Evolutionary conservation across 2,329 filamentous ascomycete genomes (phyloP).

Genomic region (Colletotrichum sp.): DNA sequence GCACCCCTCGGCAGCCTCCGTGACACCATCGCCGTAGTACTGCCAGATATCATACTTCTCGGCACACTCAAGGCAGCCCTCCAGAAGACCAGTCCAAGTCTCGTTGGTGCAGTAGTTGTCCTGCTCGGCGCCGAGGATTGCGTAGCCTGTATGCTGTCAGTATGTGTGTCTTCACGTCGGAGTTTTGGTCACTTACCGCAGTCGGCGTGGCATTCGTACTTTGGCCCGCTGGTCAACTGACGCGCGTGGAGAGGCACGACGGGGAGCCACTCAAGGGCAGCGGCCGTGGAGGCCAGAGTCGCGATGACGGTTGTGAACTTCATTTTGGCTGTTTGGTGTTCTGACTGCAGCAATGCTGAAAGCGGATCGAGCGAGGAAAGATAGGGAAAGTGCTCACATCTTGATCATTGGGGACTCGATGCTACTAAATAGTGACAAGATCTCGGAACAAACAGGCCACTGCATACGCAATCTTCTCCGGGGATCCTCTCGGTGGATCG

Average conservation of each 20-base stretch:
- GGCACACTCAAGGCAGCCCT: conserved; percentile 46
- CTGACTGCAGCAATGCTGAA: neutral
- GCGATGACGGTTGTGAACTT: neutral
- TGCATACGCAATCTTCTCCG: neutral
- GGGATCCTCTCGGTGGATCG: neutral
- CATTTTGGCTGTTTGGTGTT: neutral
- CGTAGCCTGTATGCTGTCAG: conserved; percentile 25
- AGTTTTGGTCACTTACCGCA: conserved; percentile 39
- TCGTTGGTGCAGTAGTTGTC: conserved; percentile 40
- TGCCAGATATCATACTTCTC: conserved; percentile 49
- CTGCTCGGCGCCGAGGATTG: conserved; percentile 39
- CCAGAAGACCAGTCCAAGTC: conserved; percentile 43
- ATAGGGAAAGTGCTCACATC: neutral
- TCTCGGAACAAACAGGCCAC: neutral
- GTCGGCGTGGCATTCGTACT: conserved; percentile 43
- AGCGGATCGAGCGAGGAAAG: neutral
- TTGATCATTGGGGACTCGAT: neutral
- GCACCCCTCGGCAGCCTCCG: conserved; percentile 34
- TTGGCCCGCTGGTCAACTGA: neutral
- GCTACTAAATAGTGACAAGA: neutral
- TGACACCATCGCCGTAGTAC: conserved; percentile 43
- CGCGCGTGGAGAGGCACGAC: conserved; percentile 15
- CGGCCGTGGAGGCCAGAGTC: neutral
- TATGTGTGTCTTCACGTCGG: neutral
- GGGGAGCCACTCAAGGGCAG: neutral